Base-by-base conservation (phyloP, 192 early-diverging fungal genomes). In the Linnemannia elongata region DNA sequence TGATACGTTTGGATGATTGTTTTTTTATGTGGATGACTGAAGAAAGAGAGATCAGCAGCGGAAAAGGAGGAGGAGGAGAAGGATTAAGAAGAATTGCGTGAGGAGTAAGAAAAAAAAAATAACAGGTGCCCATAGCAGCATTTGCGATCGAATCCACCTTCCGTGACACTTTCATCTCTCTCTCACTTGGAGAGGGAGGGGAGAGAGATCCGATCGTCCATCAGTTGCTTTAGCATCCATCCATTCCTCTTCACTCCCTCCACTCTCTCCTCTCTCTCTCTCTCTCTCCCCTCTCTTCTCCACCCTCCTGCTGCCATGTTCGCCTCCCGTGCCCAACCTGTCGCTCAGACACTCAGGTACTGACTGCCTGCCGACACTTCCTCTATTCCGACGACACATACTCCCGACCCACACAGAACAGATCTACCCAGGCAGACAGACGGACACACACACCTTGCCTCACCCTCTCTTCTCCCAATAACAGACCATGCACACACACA, bases 281-380 rank as follows among this genome's bases (percentile, higher is more conserved):
- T 82, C 81, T 0, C 68, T n/a, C 55, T 24, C 36, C 20, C 15
- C 30, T 75, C 74, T 35, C 30, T 74, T 18, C 54, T 52, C 44
- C 49, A 69, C 63, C 6, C 38, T 54, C 63, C 49, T n/a, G 6
- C 57, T 54, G 76, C 44, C 83, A 86, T 86, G 83, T 86, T 86
- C 79, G 82, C 82, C 36, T 79, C 87, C 54, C 87, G 82, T 84
- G 82, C 78, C 60, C 82, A 85, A 68, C 77, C 80, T 79, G 85
- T 70, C 74, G 79, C 76, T 71, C 81, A 79, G 42, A 79, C 70
- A 75, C 79, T 87, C 47, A 87, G 76, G 85, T 87, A 87, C 79
- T 44, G 0, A 39, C 38, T 39, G 6, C 38, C 38, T 39, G 6
- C 38, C 38, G n/a, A n/a, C 17, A 0, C 68, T 13, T 13, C 17